Evolutionary conservation across 257 asterid species (phyloP).

Genomic region (Pogostemon cablin): DNA sequence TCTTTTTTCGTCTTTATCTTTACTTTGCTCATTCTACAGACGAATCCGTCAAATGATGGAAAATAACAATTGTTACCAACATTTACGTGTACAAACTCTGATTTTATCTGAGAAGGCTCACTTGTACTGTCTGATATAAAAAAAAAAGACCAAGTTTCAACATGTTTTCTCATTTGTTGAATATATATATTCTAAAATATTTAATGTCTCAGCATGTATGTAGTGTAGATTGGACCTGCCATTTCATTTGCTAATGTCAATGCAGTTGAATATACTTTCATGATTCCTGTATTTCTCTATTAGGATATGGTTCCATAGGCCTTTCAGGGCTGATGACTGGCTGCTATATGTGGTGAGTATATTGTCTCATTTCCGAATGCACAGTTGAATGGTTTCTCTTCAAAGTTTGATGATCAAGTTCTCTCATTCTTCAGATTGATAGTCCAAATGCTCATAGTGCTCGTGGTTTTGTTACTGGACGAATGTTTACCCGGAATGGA

Average conservation of each 20-base stretch:
- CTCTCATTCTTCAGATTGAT: conserved; percentile 48
- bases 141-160: neutral
- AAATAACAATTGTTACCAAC: no score
- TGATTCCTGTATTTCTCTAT: conserved; percentile 31
- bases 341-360: conserved; percentile 83
- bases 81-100: neutral
- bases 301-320: conserved; percentile 98
- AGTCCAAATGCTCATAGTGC: conserved; percentile 77
- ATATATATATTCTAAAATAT: conserved; percentile 16
- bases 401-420: conserved; percentile 9
- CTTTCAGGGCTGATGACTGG: conserved; percentile 96
- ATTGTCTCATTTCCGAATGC: conserved; percentile 19
- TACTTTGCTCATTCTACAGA: no score
- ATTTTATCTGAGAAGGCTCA: neutral
- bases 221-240: conserved; percentile 12
- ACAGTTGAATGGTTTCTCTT: conserved; percentile 11
- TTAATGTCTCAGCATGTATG: neutral
- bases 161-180: conserved; percentile 9
- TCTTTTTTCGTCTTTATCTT: no score
- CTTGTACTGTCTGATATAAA: no score
- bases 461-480: conserved; percentile 84
- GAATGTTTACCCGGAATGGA: conserved; percentile 79
- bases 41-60: no score
- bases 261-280: conserved; percentile 15
- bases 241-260: neutral